Base-by-base conservation (phyloP, 2,329 filamentous ascomycete genomes). In the Helicocarpus griseus region DNA sequence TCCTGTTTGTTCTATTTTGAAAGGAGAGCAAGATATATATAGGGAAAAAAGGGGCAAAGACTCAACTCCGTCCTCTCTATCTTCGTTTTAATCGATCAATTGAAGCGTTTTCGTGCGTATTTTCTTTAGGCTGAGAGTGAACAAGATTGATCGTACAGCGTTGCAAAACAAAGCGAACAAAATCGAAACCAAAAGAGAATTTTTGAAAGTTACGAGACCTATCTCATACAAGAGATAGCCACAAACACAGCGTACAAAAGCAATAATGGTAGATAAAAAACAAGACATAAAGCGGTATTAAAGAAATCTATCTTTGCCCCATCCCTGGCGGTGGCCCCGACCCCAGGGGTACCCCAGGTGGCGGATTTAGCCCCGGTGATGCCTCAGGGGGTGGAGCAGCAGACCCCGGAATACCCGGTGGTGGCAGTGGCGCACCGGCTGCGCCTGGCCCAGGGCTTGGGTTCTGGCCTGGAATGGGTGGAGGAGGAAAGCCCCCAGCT, bases 401-500 rank as follows among this genome's bases (percentile, higher is more conserved):
- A 9, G 63, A 62, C 11, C 65, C 61, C 22, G 61, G 62, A 38
- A 62, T 57, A 51, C 64, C 65, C 0, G 64, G 63, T 1, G 59
- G 63, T 17, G 60, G 60, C 17, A 64, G 61, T 24, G 62, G 58
- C 22, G 55, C 56, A 24, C 49, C 54, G 11, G 53, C 53, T 38
- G 58, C 52, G 11, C 53, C 55, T 51, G 63, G 62, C 8, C 56
- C 57, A 8, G 63, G 58, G 39, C 61, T 61, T 6, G 62, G 61
- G 40, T 60, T 62, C 51, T 58, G 59, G 29, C 58, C 61, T 8
- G 63, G 63, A 3, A 54, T 45, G 17, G 55, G 58, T 33, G 51
- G 53, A 24, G 62, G 61, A 45, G 69, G 61, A 2, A 65, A 63
- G n/a, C 51, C 51, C 3, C 63, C 58, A 7, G 59, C 60, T 17